A percentile compares a stretch with the other conserved stretches of the same genome.
Conservation (phyloP, 2,329 filamentous ascomycete species). For the Cladophialophora yegresii region DNA sequence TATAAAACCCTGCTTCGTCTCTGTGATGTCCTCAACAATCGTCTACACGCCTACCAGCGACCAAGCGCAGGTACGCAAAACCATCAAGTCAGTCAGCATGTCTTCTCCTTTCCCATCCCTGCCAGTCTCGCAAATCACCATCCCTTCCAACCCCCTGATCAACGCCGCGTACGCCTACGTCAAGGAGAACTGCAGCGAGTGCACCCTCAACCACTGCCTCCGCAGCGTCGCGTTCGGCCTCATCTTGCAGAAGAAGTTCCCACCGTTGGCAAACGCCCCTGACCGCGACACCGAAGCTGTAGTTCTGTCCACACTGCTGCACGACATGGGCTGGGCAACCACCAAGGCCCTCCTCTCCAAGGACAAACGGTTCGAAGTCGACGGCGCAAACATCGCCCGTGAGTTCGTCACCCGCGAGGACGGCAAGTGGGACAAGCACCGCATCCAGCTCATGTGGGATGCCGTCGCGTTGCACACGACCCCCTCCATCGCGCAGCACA, state of each 20-base stretch:
- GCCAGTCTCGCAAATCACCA: constrained; percentile 46
- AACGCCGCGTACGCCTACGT: constrained; percentile 21
- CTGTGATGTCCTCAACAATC: background rate
- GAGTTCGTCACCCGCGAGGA: constrained; percentile 39
- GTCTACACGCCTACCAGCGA: background rate
- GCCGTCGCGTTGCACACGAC: constrained; percentile 48
- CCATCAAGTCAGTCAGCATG: background rate
- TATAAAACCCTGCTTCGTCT: background rate
- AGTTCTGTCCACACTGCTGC: constrained; percentile 28
- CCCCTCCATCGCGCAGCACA: constrained; percentile 35
- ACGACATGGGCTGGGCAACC: constrained; percentile 45
- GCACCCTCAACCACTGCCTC: constrained; percentile 29
- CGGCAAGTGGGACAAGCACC: constrained; percentile 44
- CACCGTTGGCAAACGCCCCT: constrained; percentile 10
- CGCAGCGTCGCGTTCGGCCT: constrained; percentile 42
- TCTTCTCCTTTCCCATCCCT: constrained; percentile 34
- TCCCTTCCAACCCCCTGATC: constrained; percentile 26
- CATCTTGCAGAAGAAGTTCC: constrained; percentile 41
- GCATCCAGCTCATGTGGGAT: constrained; percentile 54
- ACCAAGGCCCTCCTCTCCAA: constrained; percentile 43
- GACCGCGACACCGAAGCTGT: constrained; percentile 38
- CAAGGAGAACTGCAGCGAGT: constrained; percentile 23
- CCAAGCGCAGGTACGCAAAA: background rate
- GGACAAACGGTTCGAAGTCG: constrained; percentile 56
- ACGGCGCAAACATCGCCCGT: constrained; percentile 51